Conservation (phyloP, 2,329 filamentous ascomycete genomes). For the Incumbomyces lentus region DNA sequence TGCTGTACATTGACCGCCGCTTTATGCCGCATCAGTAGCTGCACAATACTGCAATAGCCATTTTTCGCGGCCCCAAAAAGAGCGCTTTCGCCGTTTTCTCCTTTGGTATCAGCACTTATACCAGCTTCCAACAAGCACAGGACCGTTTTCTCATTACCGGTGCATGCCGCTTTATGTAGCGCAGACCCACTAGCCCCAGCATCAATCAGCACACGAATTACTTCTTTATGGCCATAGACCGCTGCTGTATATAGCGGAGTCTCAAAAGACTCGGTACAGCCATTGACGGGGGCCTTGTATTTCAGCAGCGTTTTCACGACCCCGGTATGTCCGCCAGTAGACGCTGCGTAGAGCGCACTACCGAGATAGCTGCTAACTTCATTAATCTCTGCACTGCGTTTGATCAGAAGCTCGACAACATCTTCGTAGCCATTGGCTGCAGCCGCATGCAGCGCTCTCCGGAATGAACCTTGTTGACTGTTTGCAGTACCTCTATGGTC, state of each 20-base stretch:
- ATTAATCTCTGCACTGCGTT: not conserved
- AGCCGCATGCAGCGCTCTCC: too few relatives aligned
- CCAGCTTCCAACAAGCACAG: not conserved
- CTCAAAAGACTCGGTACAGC: too few relatives aligned
- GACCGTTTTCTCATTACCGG: not conserved
- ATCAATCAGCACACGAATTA: too few relatives aligned
- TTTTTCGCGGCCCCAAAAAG: slow-evolving; percentile 1
- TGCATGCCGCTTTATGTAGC: too few relatives aligned
- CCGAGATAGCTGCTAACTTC: not conserved
- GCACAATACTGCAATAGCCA: slow-evolving; percentile 2
- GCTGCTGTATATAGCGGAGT: too few relatives aligned
- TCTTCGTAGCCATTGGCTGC: not conserved
- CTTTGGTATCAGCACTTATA: not conserved
- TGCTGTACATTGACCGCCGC: not conserved
- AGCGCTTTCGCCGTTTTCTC: not conserved
- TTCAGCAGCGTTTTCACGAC: not conserved
- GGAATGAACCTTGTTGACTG: too few relatives aligned
- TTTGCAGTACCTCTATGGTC: too few relatives aligned
- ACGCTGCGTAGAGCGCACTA: slow-evolving; percentile 2
- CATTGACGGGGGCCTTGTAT: too few relatives aligned
- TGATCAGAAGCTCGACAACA: slow-evolving; percentile 2
- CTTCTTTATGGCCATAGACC: too few relatives aligned
- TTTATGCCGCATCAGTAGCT: slow-evolving; percentile 2
- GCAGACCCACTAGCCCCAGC: too few relatives aligned
- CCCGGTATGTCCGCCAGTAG: not conserved